Evolutionary conservation across 2,329 filamentous ascomycete species (phyloP), one percentile per base, ranked within the genome.

Genomic region (Pseudonectria buxi): DNA sequence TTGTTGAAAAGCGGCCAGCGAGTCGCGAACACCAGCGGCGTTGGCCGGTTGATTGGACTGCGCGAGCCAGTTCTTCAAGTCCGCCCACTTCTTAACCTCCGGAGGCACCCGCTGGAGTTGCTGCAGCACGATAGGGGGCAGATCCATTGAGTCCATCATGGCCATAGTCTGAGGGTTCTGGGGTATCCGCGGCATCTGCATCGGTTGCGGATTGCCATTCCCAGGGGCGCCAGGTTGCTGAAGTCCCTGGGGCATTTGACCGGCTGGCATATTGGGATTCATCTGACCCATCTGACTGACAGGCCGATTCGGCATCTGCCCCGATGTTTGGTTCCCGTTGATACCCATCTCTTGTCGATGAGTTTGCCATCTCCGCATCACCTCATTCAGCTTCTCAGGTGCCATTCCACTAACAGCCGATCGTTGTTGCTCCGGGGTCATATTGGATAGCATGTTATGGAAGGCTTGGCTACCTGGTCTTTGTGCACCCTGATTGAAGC

Each of bases 401-500:
- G 71, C 61, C 30, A 77, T 41, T 10, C 41, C 50, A 25, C 60
- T 57, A 7, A 78, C 55, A 2, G 60, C 54, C 26, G 65, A 58
- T 22, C 69, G 64, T 33, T 70, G 64, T 12, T 22, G 18, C 18
- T 76, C 71, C 0, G 58, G 56, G 2, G 55, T 53, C 59, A 80
- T 65, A 29, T 57, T 63, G 24, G 57, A 49, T 14, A 73, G 44
- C 54, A 73, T 65, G 9, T 46, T 55, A 26, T 62, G 58, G 41
- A 71, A 52, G 22, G 63, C 55, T 34, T 63, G 54, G 45, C 62
- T 62, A 46, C 64, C 67, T 3, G 64, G 64, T 31, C 68, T 59
- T 35, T 69, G 69, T 25, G 68, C 71, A 36, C 56, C 61, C 49
- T 74, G 71, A 43, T 69, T 73, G 47, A 80, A 79, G 4, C 71